These are phyloP conservation scores for Tolypocladium paradoxum DNA, from an alignment of 2,329 filamentous ascomycete species.

Conservation along the genomic window DNA sequence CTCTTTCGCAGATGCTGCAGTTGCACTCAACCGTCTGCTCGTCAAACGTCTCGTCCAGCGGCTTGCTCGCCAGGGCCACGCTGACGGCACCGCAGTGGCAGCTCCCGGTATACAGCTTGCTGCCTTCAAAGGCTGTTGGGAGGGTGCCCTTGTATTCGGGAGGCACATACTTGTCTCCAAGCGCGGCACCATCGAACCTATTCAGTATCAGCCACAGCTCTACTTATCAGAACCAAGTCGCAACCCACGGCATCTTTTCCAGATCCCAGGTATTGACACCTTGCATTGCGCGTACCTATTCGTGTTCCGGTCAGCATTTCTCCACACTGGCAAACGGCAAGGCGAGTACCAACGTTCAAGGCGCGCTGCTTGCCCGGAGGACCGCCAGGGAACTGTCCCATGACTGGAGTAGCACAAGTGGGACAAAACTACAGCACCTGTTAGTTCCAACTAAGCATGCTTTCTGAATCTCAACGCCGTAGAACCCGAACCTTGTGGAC, in stretches of 20 bases:
- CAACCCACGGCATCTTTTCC: slow-evolving; percentile 22
- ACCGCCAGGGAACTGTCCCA: slow-evolving; percentile 11
- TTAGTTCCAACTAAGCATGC: not conserved
- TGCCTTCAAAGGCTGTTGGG: slow-evolving; percentile 26
- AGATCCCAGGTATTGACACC: slow-evolving; percentile 30
- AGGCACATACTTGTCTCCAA: slow-evolving; percentile 21
- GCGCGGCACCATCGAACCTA: slow-evolving; percentile 27
- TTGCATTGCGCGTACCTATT: slow-evolving; percentile 32
- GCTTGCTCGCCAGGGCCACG: slow-evolving; percentile 29
- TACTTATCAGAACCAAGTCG: not conserved
- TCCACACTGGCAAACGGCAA: too few species aligned
- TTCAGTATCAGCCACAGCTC: not conserved
- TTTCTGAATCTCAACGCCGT: too few species aligned
- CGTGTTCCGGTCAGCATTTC: not conserved
- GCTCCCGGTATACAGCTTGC: slow-evolving; percentile 34
- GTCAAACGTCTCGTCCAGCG: slow-evolving; percentile 26
- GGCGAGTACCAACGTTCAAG: slow-evolving; percentile 6
- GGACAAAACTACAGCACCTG: slow-evolving; percentile 35
- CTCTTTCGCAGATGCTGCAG: slow-evolving; percentile 38
- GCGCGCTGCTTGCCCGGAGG: not conserved
- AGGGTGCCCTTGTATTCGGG: slow-evolving; percentile 28
- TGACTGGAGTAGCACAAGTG: slow-evolving; percentile 34
- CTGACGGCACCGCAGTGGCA: slow-evolving; percentile 43
- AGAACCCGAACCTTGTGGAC: slow-evolving; percentile 28
- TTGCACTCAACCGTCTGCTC: slow-evolving; percentile 31